Base-by-base conservation (phyloP, 169 alveolate species). In the Cryptosporidium xiaoi region DNA sequence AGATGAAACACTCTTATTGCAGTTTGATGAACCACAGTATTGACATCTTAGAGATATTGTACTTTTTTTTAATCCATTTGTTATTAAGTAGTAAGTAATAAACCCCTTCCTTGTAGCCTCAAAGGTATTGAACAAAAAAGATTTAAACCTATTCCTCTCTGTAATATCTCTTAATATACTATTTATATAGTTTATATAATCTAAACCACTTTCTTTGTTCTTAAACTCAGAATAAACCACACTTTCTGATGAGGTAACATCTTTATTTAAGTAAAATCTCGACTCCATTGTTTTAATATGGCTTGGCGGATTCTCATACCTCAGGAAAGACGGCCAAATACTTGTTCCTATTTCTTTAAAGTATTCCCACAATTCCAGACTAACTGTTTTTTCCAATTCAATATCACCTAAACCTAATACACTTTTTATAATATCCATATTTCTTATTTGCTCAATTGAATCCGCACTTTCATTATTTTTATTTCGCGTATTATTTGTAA, bases 291-390 rank as follows among this genome's bases (percentile, higher is more conserved):
- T 77, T n/a, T 62, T 77, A 31, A 62, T 44, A 62, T 62, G 77
- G 20, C 27, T 34, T 62, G 87, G 87, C 0, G 87, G 87, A 60
- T 77, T 77, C n/a, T 77, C 87, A n/a, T 77, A 77, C 40, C 87
- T 56, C 44, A 77, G 44, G 40, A 58, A 77, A 20, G 87, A 77
- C n/a, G 87, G 87, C 87, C 87, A 77, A 27, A 77, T 40, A 44
- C 55, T 77, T 40, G 83, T 60, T 4, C 87, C 87, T 71, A 77
- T 60, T 60, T 77, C 64, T 50, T 77, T 62, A 40, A 55, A 60
- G 15, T 58, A 31, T 20, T 40, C 64, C 87, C 87, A 77, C n/a
- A 77, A 6, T 24, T 77, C 71, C 64, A 60, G 10, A 29, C 71
- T 77, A 40, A 62, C 50, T 10, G 36, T 27, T 8, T 40, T 31